Percentiles rank a stretch among this genome's conserved stretches.
phyloP scores from a whole-genome alignment of 2,329 filamentous ascomycete genomes.

The Fusarium abutilonis region DNA sequence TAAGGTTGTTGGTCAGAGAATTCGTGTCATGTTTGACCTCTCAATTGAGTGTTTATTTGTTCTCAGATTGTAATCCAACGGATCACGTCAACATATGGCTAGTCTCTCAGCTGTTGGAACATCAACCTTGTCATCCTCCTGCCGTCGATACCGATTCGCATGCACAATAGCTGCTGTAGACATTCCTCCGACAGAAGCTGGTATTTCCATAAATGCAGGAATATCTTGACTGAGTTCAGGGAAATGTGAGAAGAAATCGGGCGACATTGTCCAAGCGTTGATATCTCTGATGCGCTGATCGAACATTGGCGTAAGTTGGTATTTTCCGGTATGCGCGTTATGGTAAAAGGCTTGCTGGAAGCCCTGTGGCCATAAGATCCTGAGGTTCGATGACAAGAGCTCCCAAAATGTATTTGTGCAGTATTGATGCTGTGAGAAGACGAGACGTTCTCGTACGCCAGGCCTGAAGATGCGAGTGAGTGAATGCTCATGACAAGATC shows the following conservation, averaged over 20 bases:
- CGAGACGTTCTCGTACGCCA: slow-evolving; percentile 45
- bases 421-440: slow-evolving; percentile 47
- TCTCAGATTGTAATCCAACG: neutral
- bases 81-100: slow-evolving; percentile 6
- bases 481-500: accelerated
- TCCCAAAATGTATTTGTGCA: slow-evolving; percentile 47
- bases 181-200: neutral
- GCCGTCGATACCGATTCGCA: neutral
- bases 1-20: too few species aligned
- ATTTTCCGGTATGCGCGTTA: slow-evolving; percentile 40
- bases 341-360: slow-evolving; percentile 45
- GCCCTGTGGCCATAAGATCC: slow-evolving; percentile 40
- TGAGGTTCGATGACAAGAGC: slow-evolving; percentile 37
- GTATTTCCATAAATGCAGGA: slow-evolving; percentile 22
- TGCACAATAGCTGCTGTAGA: neutral
- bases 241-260: slow-evolving; percentile 43
- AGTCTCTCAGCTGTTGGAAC: slow-evolving; percentile 2
- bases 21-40: neutral
- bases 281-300: slow-evolving; percentile 44
- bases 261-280: slow-evolving; percentile 45
- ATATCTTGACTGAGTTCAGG: slow-evolving; percentile 49
- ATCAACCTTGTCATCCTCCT: neutral
- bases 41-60: neutral
- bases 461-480: slow-evolving; percentile 36
- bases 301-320: slow-evolving; percentile 40